phyloP scores from a whole-genome alignment of 75 land plant species.

The Selaginella moellendorffii region DNA sequence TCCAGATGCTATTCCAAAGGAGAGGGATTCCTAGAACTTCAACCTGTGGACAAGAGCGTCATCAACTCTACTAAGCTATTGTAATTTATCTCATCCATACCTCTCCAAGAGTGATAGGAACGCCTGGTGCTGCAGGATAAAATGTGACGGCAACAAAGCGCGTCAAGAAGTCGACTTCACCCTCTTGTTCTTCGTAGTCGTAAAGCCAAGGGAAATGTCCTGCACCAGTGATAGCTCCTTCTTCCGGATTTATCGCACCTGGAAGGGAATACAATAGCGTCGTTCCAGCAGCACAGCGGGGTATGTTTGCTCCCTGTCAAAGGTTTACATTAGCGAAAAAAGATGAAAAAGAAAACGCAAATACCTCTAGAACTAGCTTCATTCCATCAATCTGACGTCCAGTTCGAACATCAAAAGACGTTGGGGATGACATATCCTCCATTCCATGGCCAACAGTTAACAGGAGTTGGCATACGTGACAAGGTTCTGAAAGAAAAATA shows the following conservation, averaged over 20 bases:
- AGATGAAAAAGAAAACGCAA: background rate
- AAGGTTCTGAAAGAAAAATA: conserved; percentile 73
- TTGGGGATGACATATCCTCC: conserved; percentile 71
- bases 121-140: conserved; percentile 20
- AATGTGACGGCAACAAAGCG: conserved; percentile 78
- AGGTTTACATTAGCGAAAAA: background rate
- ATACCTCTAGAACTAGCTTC: conserved; percentile 77
- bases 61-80: too few relatives aligned
- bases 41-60: conserved; percentile 37
- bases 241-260: conserved; percentile 56
- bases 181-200: conserved; percentile 95
- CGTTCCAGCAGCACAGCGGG: conserved; percentile 80
- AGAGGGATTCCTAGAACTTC: conserved; percentile 86
- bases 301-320: conserved; percentile 82
- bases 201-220: conserved; percentile 43
- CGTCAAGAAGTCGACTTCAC: conserved; percentile 76
- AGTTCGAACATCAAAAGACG: conserved; percentile 69
- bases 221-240: conserved; percentile 84
- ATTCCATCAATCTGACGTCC: conserved; percentile 66
- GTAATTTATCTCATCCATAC: conserved; percentile 22
- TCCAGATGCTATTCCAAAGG: conserved; percentile 48
- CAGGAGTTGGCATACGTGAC: conserved; percentile 87
- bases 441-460: conserved; percentile 81
- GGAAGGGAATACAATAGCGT: conserved; percentile 52
- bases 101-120: conserved; percentile 87